Base-by-base conservation (phyloP, 2,329 filamentous ascomycete genomes). In the Claviceps sp. region DNA sequence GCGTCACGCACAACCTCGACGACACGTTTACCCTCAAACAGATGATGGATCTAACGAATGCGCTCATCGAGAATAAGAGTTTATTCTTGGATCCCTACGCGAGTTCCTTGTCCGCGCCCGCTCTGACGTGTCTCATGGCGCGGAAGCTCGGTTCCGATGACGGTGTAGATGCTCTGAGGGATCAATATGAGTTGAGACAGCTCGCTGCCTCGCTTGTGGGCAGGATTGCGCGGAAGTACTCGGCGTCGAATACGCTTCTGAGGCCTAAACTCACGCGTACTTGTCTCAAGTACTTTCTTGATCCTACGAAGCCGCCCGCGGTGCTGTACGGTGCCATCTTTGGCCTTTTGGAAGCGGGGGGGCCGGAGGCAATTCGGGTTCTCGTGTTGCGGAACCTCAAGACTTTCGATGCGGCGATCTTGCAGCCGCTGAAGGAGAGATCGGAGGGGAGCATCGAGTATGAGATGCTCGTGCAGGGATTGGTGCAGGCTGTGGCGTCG, bases 1-100 rank as follows among this genome's bases (percentile, higher is more conserved):
- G 95, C 68, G 89, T 98, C 49, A 97, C 93, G 1, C 93, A 98
- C 66, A 86, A 84, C 59, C 78, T 95, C 57, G 90, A 95, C 69
- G 87, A 95, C 65, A 78, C 90, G 2, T 96, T 96, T 64, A 81
- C 89, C 5, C 75, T 98, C 22, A 84, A 82, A 20, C 89, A 94
- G 66, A 93, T 95, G 81, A 91, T 98, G 85, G 84, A 89, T 61
- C 80, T 97, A 54, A 84, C 87, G 1, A 80, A 87, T 48, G 88
- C 91, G 2, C 74, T 98, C 49, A 85, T 96, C 48, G 79, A 84
- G 58, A 97, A 96, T 64, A 79, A 82, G 54, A 82, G 82, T 57
- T 79, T 96, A 38, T 94, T 89, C 67, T 67, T 81, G 37, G 76
- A 80, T 43, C 77, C 79, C 0, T 82, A 82, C 56, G 76, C 78